These are phyloP conservation scores for Boletellus ananiceps DNA, from an alignment of 768 basidiomycete genomes.

Conservation along the genomic window DNA sequence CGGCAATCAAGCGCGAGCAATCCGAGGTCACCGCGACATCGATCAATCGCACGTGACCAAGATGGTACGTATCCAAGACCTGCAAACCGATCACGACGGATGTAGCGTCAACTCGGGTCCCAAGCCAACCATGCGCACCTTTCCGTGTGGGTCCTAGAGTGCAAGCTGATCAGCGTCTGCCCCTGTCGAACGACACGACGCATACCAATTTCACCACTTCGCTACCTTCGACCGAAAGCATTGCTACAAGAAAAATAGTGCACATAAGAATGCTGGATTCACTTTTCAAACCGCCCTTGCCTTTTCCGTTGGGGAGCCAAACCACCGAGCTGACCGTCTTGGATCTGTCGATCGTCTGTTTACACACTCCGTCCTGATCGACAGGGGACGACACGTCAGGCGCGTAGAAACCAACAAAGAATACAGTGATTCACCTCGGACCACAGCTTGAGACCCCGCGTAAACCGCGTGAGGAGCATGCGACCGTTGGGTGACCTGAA, in stretches of 20 bases:
- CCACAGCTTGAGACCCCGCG: constrained; percentile 48
- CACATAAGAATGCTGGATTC: not conserved
- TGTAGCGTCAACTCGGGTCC: not conserved
- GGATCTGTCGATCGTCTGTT: constrained; percentile 44
- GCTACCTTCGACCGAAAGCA: constrained; percentile 48
- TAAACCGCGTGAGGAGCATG: constrained; percentile 43
- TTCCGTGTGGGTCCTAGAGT: constrained; percentile 39
- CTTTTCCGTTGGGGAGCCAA: constrained; percentile 47
- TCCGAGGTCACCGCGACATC: constrained; percentile 49
- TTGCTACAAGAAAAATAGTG: constrained; percentile 25
- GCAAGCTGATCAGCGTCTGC: not conserved
- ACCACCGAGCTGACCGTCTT: constrained; percentile 42
- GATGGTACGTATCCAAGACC: constrained; percentile 38
- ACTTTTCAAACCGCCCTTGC: constrained; percentile 21
- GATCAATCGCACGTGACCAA: constrained; percentile 43
- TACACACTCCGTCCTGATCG: constrained; percentile 45
- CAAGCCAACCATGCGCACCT: constrained; percentile 18
- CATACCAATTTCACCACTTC: constrained; percentile 43
- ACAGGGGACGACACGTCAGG: not conserved
- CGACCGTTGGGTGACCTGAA: constrained; percentile 45
- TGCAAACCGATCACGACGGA: constrained; percentile 2
- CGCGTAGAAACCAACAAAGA: not conserved
- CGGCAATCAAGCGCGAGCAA: constrained; percentile 40
- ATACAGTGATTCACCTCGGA: constrained; percentile 33
- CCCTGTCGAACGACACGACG: not conserved